phyloP scores from a whole-genome alignment of 306 rosid species.

The Malus asiatica region DNA sequence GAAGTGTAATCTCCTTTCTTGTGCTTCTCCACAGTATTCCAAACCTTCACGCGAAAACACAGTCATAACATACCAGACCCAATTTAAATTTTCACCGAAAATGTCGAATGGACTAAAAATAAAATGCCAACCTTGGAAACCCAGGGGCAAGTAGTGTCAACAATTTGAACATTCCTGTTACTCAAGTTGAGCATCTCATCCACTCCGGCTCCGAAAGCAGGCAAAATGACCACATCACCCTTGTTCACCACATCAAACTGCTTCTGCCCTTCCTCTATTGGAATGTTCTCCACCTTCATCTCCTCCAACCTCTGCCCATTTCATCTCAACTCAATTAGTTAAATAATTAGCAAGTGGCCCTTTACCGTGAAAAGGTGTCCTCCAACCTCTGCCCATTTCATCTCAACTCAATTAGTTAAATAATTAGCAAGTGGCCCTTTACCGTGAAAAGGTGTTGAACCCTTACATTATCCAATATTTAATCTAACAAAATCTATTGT shows the following conservation, averaged over 20 bases:
- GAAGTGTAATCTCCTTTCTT: constrained; percentile 89
- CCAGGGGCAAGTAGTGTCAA: constrained; percentile 99
- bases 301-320: constrained; percentile 66
- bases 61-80: neutral
- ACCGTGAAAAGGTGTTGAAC: no score
- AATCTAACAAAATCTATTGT: no score
- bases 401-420: neutral
- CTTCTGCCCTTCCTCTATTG: constrained; percentile 56
- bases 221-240: constrained; percentile 92
- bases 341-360: no score
- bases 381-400: constrained; percentile 51
- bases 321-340: neutral
- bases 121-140: constrained; percentile 66
- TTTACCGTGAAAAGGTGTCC: neutral
- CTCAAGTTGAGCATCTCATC: constrained; percentile 88
- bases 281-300: constrained; percentile 71
- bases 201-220: constrained; percentile 96
- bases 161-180: constrained; percentile 75
- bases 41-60: constrained; percentile 40
- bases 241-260: constrained; percentile 70
- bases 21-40: constrained; percentile 92
- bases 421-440: no score
- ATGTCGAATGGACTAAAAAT: neutral
- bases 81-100: neutral
- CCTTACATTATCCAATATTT: no score